Evolutionary conservation across 768 basidiomycete genomes (phyloP).

Genomic region (Hygrocybe coccinea): DNA sequence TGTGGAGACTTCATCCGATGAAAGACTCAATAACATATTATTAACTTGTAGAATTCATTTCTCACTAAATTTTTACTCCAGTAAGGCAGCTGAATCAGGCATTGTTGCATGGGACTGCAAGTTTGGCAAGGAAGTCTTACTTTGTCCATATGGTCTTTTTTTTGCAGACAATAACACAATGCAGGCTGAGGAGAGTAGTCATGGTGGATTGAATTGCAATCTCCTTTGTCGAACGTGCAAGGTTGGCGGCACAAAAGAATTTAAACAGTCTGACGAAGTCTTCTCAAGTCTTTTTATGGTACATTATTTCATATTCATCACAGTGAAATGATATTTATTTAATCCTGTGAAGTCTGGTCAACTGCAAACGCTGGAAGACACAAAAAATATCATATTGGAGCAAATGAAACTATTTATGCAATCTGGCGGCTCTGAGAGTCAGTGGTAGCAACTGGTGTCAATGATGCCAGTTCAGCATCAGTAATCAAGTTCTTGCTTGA

Average conservation of each 20-base stretch:
- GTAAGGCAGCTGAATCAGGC: not conserved
- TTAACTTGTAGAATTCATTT: not conserved
- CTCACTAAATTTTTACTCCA: conserved; percentile 1
- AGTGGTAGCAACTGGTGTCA: not conserved
- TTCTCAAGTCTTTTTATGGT: conserved; percentile 21
- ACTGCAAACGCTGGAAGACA: conserved; percentile 2
- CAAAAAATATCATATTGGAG: not conserved
- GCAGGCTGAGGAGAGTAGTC: conserved; percentile 35
- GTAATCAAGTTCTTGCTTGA: not conserved
- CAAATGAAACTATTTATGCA: not conserved
- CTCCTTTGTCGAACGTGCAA: conserved; percentile 31
- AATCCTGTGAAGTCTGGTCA: conserved; percentile 1
- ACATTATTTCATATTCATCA: not conserved
- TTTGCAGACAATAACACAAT: conserved; percentile 30
- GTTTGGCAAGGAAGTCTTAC: conserved; percentile 19
- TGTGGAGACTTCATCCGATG: conserved; percentile 29
- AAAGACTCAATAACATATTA: conserved; percentile 24
- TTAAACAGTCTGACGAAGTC: conserved; percentile 24
- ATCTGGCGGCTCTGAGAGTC: not conserved
- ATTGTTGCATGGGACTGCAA: conserved; percentile 23
- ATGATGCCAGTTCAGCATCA: not conserved
- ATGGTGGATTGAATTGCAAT: conserved; percentile 29
- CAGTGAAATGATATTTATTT: conserved; percentile 6
- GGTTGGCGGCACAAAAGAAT: conserved; percentile 22
- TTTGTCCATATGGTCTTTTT: conserved; percentile 21